Evolutionary conservation across 1,139 yeast genomes (phyloP).

Genomic region (Candida sojae): DNA sequence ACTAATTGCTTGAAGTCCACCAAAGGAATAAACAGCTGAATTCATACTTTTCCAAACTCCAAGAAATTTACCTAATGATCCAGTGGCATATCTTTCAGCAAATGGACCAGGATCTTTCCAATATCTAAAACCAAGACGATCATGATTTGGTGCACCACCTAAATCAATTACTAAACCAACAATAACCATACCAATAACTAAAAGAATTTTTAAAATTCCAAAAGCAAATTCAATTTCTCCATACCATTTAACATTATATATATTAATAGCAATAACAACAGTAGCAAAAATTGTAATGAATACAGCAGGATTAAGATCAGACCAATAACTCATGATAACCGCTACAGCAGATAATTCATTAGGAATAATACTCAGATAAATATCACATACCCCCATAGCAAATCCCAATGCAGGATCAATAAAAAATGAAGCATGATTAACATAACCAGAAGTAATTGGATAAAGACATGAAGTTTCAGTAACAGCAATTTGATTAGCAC

Average conservation of each 20-base stretch:
- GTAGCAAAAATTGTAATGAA: slow-evolving; percentile 27
- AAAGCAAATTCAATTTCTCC: slow-evolving; percentile 36
- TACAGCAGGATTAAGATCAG: slow-evolving; percentile 22
- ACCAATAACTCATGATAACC: slow-evolving; percentile 25
- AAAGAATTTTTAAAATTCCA: slow-evolving; percentile 27
- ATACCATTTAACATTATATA: slow-evolving; percentile 26
- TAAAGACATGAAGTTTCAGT: slow-evolving; percentile 29
- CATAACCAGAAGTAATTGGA: slow-evolving; percentile 29
- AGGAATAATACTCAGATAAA: slow-evolving; percentile 22
- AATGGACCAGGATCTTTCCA: slow-evolving; percentile 33
- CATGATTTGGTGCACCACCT: slow-evolving; percentile 28
- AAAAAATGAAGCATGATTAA: slow-evolving; percentile 29
- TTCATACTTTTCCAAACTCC: slow-evolving; percentile 30
- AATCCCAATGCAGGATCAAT: slow-evolving; percentile 27
- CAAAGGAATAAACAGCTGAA: slow-evolving; percentile 29
- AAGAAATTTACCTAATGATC: slow-evolving; percentile 24
- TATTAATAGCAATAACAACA: slow-evolving; percentile 23
- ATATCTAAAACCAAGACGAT: slow-evolving; percentile 26
- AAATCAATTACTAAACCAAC: slow-evolving; percentile 27
- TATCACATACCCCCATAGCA: slow-evolving; percentile 22
- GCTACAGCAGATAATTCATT: slow-evolving; percentile 26
- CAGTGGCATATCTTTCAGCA: slow-evolving; percentile 18
- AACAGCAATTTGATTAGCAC: slow-evolving; percentile 22
- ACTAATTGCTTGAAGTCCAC: slow-evolving; percentile 40
- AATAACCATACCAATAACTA: slow-evolving; percentile 27